These are phyloP conservation scores for Alnus glutinosa DNA, from an alignment of 306 rosid species.

Conservation along the genomic window DNA sequence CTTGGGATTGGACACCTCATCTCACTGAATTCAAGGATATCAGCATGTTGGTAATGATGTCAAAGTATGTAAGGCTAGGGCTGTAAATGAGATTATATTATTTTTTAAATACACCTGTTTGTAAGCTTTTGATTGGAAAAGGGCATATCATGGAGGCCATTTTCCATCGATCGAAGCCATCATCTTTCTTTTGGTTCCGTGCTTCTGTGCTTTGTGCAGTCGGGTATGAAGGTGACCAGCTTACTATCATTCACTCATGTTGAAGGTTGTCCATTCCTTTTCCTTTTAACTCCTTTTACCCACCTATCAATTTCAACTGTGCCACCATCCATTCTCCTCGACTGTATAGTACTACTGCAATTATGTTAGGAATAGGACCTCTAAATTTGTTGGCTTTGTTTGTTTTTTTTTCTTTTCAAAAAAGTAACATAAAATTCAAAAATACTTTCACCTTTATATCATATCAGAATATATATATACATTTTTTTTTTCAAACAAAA, in stretches of 20 bases:
- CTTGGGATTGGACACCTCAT: constrained; percentile 64
- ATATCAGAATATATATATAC: no score
- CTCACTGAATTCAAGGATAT: constrained; percentile 36
- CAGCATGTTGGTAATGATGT: constrained; percentile 51
- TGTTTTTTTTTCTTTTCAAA: no score
- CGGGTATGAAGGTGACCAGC: constrained; percentile 24
- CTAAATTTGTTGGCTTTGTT: background rate
- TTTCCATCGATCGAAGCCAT: constrained; percentile 38
- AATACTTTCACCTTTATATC: no score
- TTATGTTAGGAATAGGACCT: background rate
- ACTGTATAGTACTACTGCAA: background rate
- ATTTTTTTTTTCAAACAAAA: no score
- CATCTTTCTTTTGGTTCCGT: constrained; percentile 45
- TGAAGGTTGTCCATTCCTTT: background rate
- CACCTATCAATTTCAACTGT: background rate
- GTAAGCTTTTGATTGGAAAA: constrained; percentile 26
- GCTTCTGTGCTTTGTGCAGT: constrained; percentile 76
- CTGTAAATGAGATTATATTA: constrained; percentile 32
- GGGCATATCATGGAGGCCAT: constrained; percentile 29
- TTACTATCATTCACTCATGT: constrained; percentile 19
- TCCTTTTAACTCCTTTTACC: background rate
- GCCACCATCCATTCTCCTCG: background rate
- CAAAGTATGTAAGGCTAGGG: constrained; percentile 17
- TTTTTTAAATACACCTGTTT: constrained; percentile 19
- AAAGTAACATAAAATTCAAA: no score